phyloP scores from a whole-genome alignment of 176 grass and related monocot genomes.

The Secale cereale region DNA sequence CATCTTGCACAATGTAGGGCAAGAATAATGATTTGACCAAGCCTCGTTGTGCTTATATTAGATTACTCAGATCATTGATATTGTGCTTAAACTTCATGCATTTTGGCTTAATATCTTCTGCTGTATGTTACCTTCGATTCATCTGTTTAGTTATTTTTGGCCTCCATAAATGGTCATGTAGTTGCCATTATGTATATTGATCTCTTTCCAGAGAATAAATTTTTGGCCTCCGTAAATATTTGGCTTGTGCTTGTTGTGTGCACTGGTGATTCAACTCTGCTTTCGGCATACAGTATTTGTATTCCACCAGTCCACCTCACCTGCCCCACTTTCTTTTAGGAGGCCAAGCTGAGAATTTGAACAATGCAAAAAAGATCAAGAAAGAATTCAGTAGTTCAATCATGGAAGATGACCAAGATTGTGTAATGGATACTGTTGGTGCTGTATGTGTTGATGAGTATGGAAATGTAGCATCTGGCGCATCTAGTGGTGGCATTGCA shows the following conservation, averaged over 20 bases:
- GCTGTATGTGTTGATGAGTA: conserved; percentile 70
- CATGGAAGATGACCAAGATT: conserved; percentile 42
- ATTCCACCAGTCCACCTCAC: conserved; percentile 16
- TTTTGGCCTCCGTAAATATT: not conserved
- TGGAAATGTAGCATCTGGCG: conserved; percentile 76
- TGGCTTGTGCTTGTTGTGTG: not conserved
- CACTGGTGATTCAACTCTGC: not conserved
- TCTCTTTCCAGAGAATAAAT: not conserved
- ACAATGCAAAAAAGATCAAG: conserved; percentile 35
- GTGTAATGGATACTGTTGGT: conserved; percentile 87
- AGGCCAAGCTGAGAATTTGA: conserved; percentile 24
- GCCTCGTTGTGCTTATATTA: not conserved
- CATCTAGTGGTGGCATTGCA: conserved; percentile 95
- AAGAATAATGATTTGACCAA: not conserved
- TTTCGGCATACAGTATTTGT: not conserved
- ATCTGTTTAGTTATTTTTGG: not conserved
- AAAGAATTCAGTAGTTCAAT: conserved; percentile 11
- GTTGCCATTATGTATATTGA: not conserved
- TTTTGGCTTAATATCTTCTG: not conserved
- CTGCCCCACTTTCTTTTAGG: conserved; percentile 44
- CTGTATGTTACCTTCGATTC: not conserved
- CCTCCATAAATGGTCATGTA: not conserved
- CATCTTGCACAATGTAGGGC: not conserved
- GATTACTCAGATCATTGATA: conserved; percentile 10
- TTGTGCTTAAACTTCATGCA: not conserved